phyloP scores from a whole-genome alignment of 2,329 filamentous ascomycete species.

The Ceratocystis lukuohia region DNA sequence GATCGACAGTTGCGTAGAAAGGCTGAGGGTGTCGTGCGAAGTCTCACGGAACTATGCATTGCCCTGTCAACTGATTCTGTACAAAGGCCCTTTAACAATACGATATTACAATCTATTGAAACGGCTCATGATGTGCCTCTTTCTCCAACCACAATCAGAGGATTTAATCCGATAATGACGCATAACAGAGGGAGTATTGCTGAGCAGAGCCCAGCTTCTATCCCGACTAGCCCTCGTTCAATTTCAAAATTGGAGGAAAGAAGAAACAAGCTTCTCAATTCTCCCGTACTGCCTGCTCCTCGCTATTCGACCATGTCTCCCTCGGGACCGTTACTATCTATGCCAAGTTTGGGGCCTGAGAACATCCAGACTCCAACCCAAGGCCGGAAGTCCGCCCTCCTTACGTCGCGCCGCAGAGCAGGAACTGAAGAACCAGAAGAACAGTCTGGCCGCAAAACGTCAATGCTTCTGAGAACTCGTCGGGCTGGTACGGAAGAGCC shows the following conservation, averaged over 20 bases:
- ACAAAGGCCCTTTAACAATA: slow-evolving; percentile 20
- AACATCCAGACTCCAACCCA: slow-evolving; percentile 3
- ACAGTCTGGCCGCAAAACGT: slow-evolving; percentile 30
- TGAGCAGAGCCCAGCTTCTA: slow-evolving; percentile 30
- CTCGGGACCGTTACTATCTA: slow-evolving; percentile 33
- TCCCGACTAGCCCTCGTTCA: slow-evolving; percentile 34
- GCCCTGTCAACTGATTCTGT: slow-evolving; percentile 54
- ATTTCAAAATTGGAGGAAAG: slow-evolving; percentile 42
- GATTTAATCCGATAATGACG: slow-evolving; percentile 27
- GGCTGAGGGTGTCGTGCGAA: slow-evolving; percentile 83
- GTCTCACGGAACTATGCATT: slow-evolving; percentile 81
- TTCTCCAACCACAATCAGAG: slow-evolving; percentile 36
- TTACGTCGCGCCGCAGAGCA: slow-evolving; percentile 35
- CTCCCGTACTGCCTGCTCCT: slow-evolving; percentile 35
- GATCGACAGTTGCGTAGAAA: slow-evolving; percentile 82
- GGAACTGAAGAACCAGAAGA: slow-evolving; percentile 40
- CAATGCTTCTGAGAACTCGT: slow-evolving; percentile 33
- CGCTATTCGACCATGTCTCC: slow-evolving; percentile 28
- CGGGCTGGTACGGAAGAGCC: slow-evolving; percentile 35
- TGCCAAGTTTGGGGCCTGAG: slow-evolving; percentile 12
- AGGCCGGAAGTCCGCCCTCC: slow-evolving; percentile 41
- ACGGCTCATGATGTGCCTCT: slow-evolving; percentile 24
- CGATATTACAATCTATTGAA: slow-evolving; percentile 16
- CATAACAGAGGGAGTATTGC: slow-evolving; percentile 33
- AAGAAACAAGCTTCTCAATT: slow-evolving; percentile 35